Evolutionary conservation across 805 yeast species (phyloP).

Genomic region (Cephaloascus fragrans): DNA sequence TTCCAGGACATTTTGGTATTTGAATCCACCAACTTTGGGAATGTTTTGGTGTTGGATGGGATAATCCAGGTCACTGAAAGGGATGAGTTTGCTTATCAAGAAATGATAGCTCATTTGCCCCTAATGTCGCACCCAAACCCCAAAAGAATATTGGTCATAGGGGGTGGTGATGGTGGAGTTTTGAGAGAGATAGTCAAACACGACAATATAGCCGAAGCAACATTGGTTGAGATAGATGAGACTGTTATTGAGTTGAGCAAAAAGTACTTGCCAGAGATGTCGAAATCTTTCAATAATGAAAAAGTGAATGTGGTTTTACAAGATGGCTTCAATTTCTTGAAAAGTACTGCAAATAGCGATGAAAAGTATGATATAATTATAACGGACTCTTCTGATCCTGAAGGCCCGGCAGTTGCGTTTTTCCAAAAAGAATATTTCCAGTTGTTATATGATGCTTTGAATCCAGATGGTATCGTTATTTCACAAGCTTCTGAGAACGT

Average conservation of each 20-base stretch:
- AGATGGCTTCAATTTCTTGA: slow-evolving; percentile 78
- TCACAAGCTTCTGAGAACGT: slow-evolving; percentile 73
- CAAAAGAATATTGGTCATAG: slow-evolving; percentile 71
- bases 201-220: slow-evolving; percentile 49
- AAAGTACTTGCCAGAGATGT: slow-evolving; percentile 70
- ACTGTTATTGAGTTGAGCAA: slow-evolving; percentile 65
- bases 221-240: slow-evolving; percentile 84
- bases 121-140: slow-evolving; percentile 71
- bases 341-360: slow-evolving; percentile 25
- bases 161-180: slow-evolving; percentile 97
- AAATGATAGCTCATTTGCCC: slow-evolving; percentile 80
- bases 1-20: slow-evolving; percentile 82
- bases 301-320: slow-evolving; percentile 58
- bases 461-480: slow-evolving; percentile 57
- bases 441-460: slow-evolving; percentile 53
- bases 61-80: slow-evolving; percentile 86
- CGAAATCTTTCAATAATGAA: slow-evolving; percentile 52
- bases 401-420: slow-evolving; percentile 89
- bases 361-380: slow-evolving; percentile 72
- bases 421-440: slow-evolving; percentile 72
- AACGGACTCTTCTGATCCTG: slow-evolving; percentile 91
- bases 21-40: slow-evolving; percentile 68
- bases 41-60: slow-evolving; percentile 83
- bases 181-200: slow-evolving; percentile 81
- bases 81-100: slow-evolving; percentile 93